Base-by-base conservation (phyloP, 139 green algal species). In the Micromonas pusilla region DNA sequence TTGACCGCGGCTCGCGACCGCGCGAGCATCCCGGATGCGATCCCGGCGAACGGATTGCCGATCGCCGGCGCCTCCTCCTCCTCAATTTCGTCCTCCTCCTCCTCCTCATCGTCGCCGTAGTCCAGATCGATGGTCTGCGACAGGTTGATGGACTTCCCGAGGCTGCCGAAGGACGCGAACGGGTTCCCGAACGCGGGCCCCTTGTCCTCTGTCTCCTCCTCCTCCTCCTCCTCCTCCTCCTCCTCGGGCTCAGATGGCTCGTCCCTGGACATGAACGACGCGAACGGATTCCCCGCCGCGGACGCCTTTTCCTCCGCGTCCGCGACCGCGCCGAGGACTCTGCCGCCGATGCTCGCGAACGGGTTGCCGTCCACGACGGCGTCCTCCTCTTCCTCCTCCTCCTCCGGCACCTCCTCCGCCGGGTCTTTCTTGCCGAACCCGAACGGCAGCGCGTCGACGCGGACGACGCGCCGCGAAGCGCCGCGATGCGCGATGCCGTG, bases 291-390 rank as follows among this genome's bases (percentile, higher is more conserved):
- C 32, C 53, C 30, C 66, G 30, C 66, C 66, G 31, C 66, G 23
- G 30, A 26, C 53, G 32, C 52, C n/a, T 38, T 23, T 28, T 28
- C 3, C 36, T 70, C 36, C 23, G 20, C 36, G 23, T 70, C 20
- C 63, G 63, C 26, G 33, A 23, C 63, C 63, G 26, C 26, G 23
- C 26, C 54, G 23, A 31, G 21, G 28, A 25, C 63, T 34, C 23
- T 70, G 28, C 20, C 63, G 63, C 31, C 63, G 28, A 70, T 21
- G 23, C 23, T 65, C 54, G n/a, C 26, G 54, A 65, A 65, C 54
- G 54, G 63, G 63, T 70, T 70, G 28, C 28, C 63, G 63, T 70
- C 31, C 54, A 31, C 54, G 63, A 39, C 63, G 63, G 28, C 63
- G 63, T 70, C 28, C 20, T 70, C 63, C 63, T 21, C 31, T 16